Base-by-base conservation (phyloP, 1,284 basidiomycete species). In the Moniliella sp. region DNA sequence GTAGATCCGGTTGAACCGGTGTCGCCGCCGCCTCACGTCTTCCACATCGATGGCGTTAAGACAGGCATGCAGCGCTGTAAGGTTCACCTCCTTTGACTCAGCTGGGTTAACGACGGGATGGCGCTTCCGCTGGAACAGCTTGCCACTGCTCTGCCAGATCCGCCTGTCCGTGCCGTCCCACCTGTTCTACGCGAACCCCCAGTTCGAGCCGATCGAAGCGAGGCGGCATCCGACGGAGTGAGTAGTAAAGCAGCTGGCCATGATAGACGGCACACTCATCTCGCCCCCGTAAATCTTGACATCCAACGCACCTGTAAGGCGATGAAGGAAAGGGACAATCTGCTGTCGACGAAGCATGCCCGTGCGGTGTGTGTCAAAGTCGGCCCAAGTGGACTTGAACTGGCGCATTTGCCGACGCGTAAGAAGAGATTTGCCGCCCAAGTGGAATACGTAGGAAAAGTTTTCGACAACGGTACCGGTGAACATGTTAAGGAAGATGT, bases 401-500 rank as follows among this genome's bases (percentile, higher is more conserved):
- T 74, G 31, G 2, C 59, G 46, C 35, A 61, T 56, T 33, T 57
- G 48, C 46, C 82, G 77, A 29, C 88, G 71, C 14, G 76, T 78
- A 27, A 94, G 74, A 0, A 76, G 74, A 34, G 75, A 77, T 16
- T 75, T 71, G n/a, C 76, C 76, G 13, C 79, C 77, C 4, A 79
- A 71, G 32, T 91, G 83, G 63, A 86, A 88, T 5, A 94, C 81
- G 61, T 88, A 93, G 13, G 82, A 80, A 61, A 97, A 94, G 54
- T 79, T 91, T 61, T 94, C 78, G 48, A 94, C 84, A 35, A 94
- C 79, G 41, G 86, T 81, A 76, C 75, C 76, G 69, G 45, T 40
- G 27, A 49, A 35, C 36, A 48, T 75, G 65, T 91, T 91, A 47
- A 82, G 71, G 64, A 94, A 86, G 39, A 43, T 45, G 39, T 33